Percentiles rank a stretch among this genome's conserved stretches.
Evolutionary conservation across 148 eudicot genomes (phyloP).

Genomic region (Persicaria maculosa): DNA sequence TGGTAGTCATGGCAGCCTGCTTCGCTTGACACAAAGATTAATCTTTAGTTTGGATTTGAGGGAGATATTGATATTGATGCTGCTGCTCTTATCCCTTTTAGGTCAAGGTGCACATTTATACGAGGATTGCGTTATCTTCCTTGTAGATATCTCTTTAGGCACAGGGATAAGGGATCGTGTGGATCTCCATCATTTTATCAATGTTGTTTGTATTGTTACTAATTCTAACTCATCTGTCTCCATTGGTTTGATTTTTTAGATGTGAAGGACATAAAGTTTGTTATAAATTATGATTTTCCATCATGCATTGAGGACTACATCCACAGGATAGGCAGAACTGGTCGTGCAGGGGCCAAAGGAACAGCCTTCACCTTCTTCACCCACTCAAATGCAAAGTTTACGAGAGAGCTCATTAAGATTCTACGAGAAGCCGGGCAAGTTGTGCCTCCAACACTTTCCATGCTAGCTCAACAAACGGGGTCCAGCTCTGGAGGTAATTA

Average conservation of each 20-base stretch:
- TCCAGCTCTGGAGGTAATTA: constrained; percentile 51
- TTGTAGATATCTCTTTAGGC: constrained; percentile 39
- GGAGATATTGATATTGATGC: constrained; percentile 55
- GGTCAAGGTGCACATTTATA: constrained; percentile 90
- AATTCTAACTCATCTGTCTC: background rate
- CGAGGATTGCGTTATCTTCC: constrained; percentile 69
- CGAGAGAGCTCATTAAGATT: constrained; percentile 76
- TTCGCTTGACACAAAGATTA: constrained; percentile 50
- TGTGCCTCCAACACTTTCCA: constrained; percentile 58
- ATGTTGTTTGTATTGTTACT: constrained; percentile 1
- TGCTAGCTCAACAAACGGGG: constrained; percentile 54
- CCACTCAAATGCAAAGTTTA: constrained; percentile 65
- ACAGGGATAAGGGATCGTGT: constrained; percentile 86
- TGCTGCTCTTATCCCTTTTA: constrained; percentile 98
- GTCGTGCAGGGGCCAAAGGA: constrained; percentile 97
- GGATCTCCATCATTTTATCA: background rate
- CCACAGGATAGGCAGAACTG: constrained; percentile 95
- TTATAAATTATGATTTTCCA: constrained; percentile 90
- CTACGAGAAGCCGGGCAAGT: constrained; percentile 88
- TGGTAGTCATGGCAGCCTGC: constrained; percentile 83
- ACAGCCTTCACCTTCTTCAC: constrained; percentile 88
- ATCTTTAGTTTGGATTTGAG: constrained; percentile 33
- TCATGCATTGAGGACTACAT: constrained; percentile 88
- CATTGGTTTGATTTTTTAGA: constrained; percentile 37
- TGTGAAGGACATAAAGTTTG: constrained; percentile 99